A percentile compares a stretch with the other conserved stretches of the same genome.
Conservation (phyloP, 2,329 filamentous ascomycete genomes). For the Phyllosticta capitalensis region DNA sequence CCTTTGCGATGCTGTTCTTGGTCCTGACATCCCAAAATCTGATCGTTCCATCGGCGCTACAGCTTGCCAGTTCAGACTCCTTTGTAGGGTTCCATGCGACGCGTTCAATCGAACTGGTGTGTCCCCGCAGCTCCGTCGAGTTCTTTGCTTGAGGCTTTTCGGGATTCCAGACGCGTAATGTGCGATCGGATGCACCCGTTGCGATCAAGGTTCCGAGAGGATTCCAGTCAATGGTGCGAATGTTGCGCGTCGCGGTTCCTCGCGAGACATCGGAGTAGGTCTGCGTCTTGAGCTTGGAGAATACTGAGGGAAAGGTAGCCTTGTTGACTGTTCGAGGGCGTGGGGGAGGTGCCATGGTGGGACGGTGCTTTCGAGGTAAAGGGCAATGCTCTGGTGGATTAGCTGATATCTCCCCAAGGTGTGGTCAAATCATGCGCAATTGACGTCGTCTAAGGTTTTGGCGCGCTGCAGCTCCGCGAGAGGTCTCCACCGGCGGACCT, state of each 20-base stretch:
- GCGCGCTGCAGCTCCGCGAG: not conserved
- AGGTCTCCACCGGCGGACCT: not conserved
- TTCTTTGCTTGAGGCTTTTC: conserved; percentile 64
- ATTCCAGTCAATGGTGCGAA: conserved; percentile 82
- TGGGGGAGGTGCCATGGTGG: conserved; percentile 21
- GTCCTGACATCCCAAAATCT: conserved; percentile 74
- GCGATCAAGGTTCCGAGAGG: conserved; percentile 75
- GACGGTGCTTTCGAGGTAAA: not conserved
- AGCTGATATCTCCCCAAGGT: not conserved
- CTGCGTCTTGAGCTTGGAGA: conserved; percentile 60
- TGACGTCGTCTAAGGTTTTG: not conserved
- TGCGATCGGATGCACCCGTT: conserved; percentile 63
- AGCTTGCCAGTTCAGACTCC: conserved; percentile 67
- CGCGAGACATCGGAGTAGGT: conserved; percentile 45
- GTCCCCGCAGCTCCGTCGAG: conserved; percentile 65
- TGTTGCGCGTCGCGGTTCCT: conserved; percentile 24
- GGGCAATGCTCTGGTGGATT: not conserved
- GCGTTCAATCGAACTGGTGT: conserved; percentile 58
- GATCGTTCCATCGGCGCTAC: conserved; percentile 63
- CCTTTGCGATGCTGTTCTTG: conserved; percentile 60
- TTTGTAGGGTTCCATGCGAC: conserved; percentile 69
- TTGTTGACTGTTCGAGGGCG: conserved; percentile 53
- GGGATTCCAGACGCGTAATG: conserved; percentile 71
- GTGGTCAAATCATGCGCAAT: not conserved
- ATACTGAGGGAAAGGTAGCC: conserved; percentile 58